Conservation (phyloP, 1,139 yeast species). For the Saccharomyces hybrid region DNA sequence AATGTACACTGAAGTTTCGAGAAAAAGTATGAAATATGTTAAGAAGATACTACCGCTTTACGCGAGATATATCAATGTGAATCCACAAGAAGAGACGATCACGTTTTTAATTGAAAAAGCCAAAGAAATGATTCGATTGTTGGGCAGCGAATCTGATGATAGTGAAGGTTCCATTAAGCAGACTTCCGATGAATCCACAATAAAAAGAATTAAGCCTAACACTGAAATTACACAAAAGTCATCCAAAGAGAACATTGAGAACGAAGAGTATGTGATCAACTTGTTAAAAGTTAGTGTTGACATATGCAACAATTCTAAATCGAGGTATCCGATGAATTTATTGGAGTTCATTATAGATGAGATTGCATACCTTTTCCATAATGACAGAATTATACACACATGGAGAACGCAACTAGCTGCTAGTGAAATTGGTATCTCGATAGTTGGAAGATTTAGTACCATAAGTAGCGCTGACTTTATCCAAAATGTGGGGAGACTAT, state of each 20-base stretch:
- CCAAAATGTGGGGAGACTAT: conserved; percentile 20
- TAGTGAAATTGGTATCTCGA: conserved; percentile 35
- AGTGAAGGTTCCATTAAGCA: conserved; percentile 4
- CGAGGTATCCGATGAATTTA: conserved; percentile 11
- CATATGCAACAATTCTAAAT: conserved; percentile 25
- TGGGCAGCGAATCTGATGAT: not conserved
- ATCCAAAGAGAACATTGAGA: conserved; percentile 32
- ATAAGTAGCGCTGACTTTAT: conserved; percentile 6
- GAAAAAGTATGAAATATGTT: conserved; percentile 63
- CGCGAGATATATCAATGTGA: conserved; percentile 42
- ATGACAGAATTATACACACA: conserved; percentile 38
- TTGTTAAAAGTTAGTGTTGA: conserved; percentile 21
- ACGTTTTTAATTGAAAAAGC: conserved; percentile 28
- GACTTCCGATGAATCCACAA: not conserved
- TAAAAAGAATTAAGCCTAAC: conserved; percentile 19
- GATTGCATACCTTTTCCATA: conserved; percentile 30
- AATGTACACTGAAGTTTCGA: conserved; percentile 53
- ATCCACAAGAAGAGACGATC: conserved; percentile 36
- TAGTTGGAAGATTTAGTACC: conserved; percentile 18
- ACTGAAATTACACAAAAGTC: conserved; percentile 32
- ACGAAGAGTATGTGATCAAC: conserved; percentile 36
- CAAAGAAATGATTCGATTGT: conserved; percentile 5
- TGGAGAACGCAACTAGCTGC: conserved; percentile 52
- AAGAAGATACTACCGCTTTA: conserved; percentile 43
- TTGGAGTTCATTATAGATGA: conserved; percentile 19